Evolutionary conservation across 352 stramenopile species (phyloP).

Genomic region (Pythium plurisporium): DNA sequence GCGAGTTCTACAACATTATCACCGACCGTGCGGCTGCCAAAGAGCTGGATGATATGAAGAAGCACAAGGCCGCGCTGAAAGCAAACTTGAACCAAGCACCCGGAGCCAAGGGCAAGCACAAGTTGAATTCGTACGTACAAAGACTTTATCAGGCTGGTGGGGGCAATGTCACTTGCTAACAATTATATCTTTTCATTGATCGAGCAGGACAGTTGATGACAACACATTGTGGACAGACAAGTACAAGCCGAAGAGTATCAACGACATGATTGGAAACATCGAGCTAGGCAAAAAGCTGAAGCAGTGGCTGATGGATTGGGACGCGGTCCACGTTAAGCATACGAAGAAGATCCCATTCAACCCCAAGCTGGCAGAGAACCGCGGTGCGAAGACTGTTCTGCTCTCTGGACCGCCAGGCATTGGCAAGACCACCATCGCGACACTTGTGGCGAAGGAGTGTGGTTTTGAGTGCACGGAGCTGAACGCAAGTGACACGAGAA

Average conservation of each 20-base stretch:
- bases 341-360: slow-evolving; percentile 81
- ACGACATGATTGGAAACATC: slow-evolving; percentile 93
- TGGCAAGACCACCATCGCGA: slow-evolving; percentile 95
- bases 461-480: slow-evolving; percentile 94
- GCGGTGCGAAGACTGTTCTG: slow-evolving; percentile 91
- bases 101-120: slow-evolving; percentile 54
- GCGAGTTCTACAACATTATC: slow-evolving; percentile 85
- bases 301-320: slow-evolving; percentile 81
- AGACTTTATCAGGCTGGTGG: too few species aligned
- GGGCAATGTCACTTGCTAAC: too few species aligned
- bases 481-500: slow-evolving; percentile 98
- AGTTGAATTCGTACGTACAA: slow-evolving; percentile 32
- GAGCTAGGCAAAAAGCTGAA: slow-evolving; percentile 87
- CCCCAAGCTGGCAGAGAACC: slow-evolving; percentile 76
- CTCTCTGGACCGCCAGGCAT: slow-evolving; percentile 96
- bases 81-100: slow-evolving; percentile 40
- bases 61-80: slow-evolving; percentile 55
- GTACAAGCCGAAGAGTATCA: slow-evolving; percentile 90
- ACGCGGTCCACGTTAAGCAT: slow-evolving; percentile 76
- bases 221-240: slow-evolving; percentile 95
- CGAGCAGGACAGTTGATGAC: slow-evolving; percentile 22
- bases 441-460: slow-evolving; percentile 86
- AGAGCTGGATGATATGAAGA: slow-evolving; percentile 51
- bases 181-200: too few species aligned
- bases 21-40: slow-evolving; percentile 57